phyloP scores from a whole-genome alignment of 306 rosid species.

The Trichosanthes truncata region DNA sequence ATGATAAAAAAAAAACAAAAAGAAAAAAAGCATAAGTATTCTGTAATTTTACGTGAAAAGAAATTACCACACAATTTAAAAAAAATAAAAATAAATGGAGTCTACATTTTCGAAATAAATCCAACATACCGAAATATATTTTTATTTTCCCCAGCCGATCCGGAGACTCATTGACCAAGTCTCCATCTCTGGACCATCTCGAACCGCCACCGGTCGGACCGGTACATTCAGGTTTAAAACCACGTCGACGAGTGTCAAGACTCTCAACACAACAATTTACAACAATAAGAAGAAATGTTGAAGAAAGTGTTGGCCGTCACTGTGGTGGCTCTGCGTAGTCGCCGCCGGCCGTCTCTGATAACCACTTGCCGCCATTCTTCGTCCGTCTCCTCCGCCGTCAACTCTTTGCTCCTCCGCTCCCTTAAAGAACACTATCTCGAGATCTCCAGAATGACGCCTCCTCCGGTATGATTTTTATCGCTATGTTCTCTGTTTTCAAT shows the following conservation, averaged over 20 bases:
- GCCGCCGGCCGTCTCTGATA: neutral
- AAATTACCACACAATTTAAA: too few relatives aligned
- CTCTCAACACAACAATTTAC: neutral
- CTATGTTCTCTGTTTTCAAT: neutral
- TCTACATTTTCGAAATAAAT: too few relatives aligned
- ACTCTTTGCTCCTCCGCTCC: slow-evolving; percentile 70
- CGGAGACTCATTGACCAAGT: too few relatives aligned
- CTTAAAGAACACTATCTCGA: slow-evolving; percentile 85
- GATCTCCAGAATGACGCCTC: slow-evolving; percentile 72
- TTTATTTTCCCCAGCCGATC: too few relatives aligned
- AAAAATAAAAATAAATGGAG: too few relatives aligned
- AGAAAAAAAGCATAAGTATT: too few relatives aligned
- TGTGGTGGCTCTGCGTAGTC: slow-evolving; percentile 24
- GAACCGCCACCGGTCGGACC: neutral
- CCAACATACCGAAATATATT: too few relatives aligned
- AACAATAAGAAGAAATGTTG: slow-evolving; percentile 36
- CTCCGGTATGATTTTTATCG: slow-evolving; percentile 41
- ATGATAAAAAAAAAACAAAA: too few relatives aligned
- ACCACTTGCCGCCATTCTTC: slow-evolving; percentile 23
- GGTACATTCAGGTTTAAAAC: neutral
- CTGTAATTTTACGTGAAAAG: too few relatives aligned
- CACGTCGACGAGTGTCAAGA: neutral
- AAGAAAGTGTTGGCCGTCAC: slow-evolving; percentile 31
- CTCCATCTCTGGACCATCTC: neutral
- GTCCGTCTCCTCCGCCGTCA: slow-evolving; percentile 50